Conservation (phyloP, 331 rosid species). For the Cucumis variabilis region DNA sequence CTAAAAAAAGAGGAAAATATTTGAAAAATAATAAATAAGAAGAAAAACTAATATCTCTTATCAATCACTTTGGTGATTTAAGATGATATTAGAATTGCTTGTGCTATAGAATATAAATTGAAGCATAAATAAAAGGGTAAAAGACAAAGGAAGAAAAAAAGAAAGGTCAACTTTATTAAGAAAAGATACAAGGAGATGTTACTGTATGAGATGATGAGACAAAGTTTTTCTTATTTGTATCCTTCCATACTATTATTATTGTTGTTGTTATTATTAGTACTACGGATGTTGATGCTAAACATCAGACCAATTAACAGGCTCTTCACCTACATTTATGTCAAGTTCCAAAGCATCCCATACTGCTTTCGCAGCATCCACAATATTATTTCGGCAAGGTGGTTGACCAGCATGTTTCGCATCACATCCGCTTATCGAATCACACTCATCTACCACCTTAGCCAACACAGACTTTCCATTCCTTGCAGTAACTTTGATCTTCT, state of each 20-base stretch:
- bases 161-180: too few relatives aligned
- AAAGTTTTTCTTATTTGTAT: too few relatives aligned
- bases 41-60: too few relatives aligned
- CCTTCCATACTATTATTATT: background rate
- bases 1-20: too few relatives aligned
- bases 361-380: constrained; percentile 44
- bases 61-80: too few relatives aligned
- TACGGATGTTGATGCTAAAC: background rate
- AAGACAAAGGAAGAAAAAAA: too few relatives aligned
- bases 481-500: constrained; percentile 39
- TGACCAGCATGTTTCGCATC: constrained; percentile 45
- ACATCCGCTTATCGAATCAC: constrained; percentile 61
- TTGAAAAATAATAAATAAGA: too few relatives aligned
- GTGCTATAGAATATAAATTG: background rate
- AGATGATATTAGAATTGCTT: too few relatives aligned
- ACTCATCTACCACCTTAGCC: constrained; percentile 64
- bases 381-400: constrained; percentile 48
- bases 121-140: background rate
- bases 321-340: constrained; percentile 24
- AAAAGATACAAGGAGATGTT: background rate
- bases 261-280: too few relatives aligned
- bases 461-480: constrained; percentile 40
- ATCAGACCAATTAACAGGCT: constrained; percentile 40
- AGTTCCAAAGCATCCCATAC: constrained; percentile 40
- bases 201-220: background rate